Percentiles rank a stretch among this genome's conserved stretches.
Conservation (phyloP, 2,329 filamentous ascomycete species). For the Laburnicola sp. region DNA sequence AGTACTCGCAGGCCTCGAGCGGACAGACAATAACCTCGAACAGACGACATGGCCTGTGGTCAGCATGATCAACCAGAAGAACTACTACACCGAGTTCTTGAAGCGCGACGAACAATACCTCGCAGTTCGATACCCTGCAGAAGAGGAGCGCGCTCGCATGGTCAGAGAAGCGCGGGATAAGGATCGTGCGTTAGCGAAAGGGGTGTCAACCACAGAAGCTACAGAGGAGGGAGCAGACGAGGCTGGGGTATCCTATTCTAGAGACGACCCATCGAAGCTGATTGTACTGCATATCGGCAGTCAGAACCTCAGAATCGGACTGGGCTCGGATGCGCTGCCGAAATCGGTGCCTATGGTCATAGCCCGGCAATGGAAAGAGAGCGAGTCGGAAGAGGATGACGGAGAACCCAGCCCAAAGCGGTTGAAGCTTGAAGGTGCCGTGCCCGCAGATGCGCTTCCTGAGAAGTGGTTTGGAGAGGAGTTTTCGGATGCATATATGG, state of each 20-base stretch:
- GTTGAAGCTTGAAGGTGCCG: constrained; percentile 63
- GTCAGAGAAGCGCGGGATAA: constrained; percentile 85
- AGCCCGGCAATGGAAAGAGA: constrained; percentile 74
- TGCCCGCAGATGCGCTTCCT: constrained; percentile 60
- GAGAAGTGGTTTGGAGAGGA: constrained; percentile 91
- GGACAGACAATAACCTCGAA: constrained; percentile 98
- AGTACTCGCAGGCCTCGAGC: constrained; percentile 72
- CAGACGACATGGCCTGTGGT: constrained; percentile 92
- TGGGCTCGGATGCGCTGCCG: constrained; percentile 93
- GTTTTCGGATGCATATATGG: constrained; percentile 67
- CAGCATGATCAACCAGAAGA: constrained; percentile 96
- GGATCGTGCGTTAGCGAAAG: constrained; percentile 80
- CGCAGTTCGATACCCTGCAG: constrained; percentile 82
- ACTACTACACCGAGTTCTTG: constrained; percentile 92
- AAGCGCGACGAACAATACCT: constrained; percentile 97
- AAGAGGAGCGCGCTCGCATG: constrained; percentile 81
- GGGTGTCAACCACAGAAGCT: constrained; percentile 54
- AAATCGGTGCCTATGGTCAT: constrained; percentile 94
- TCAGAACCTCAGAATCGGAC: constrained; percentile 89
- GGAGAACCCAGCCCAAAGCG: constrained; percentile 75
- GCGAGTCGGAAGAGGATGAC: constrained; percentile 81
- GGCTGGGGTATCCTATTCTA: constrained; percentile 30
- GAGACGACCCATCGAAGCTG: constrained; percentile 77
- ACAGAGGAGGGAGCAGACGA: constrained; percentile 39
- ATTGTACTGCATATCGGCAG: constrained; percentile 95